phyloP scores from a whole-genome alignment of 139 green algal genomes.

The Edaphochlamys debaryana region DNA sequence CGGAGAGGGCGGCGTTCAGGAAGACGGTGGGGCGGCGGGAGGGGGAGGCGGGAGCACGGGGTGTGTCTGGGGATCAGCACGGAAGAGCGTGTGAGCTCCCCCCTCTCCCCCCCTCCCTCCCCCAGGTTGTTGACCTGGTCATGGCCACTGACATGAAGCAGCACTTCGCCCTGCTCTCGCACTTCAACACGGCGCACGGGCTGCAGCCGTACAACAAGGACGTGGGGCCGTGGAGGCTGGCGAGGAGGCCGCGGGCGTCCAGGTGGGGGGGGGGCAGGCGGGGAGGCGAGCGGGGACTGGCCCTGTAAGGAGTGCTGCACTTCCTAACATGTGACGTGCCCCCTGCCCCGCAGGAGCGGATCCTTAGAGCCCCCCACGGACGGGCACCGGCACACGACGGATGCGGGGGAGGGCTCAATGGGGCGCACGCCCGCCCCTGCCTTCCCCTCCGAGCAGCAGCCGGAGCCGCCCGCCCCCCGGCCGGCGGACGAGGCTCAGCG shows the following conservation, averaged over 20 bases:
- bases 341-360: background rate
- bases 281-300: no score
- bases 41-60: no score
- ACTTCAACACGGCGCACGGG: slow-evolving; percentile 17
- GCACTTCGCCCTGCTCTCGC: slow-evolving; percentile 8
- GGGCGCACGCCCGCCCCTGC: no score
- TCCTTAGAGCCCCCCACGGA: no score
- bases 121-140: slow-evolving; percentile 14
- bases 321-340: no score
- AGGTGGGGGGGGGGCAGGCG: no score
- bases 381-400: no score
- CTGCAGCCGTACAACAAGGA: slow-evolving; percentile 14
- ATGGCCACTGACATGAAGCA: slow-evolving; percentile 34
- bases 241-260: background rate
- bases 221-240: background rate
- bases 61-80: no score
- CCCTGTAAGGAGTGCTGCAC: background rate
- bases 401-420: background rate
- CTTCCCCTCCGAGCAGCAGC: no score
- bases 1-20: slow-evolving; percentile 5
- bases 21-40: slow-evolving; percentile 5
- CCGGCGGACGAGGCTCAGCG: slow-evolving; percentile 16
- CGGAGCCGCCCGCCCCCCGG: background rate
- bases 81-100: no score
- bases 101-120: background rate